A percentile compares a stretch with the other conserved stretches of the same genome.
These are phyloP conservation scores for Thalia dealbata DNA, from an alignment of 176 grass and related monocot genomes.

Conservation along the genomic window DNA sequence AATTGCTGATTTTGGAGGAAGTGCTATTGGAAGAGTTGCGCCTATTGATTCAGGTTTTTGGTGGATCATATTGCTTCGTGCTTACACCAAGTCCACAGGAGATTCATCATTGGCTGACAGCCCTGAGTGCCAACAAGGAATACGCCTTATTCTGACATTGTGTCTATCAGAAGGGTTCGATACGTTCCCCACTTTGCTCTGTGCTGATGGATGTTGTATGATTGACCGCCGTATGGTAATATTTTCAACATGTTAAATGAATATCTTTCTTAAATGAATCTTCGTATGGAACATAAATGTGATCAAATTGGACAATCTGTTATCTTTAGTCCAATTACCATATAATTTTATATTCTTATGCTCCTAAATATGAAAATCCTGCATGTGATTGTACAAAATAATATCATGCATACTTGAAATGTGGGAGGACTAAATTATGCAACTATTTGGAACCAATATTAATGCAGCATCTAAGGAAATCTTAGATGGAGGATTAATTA, in stretches of 20 bases:
- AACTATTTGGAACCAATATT: too few species aligned
- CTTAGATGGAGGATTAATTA: too few species aligned
- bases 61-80: constrained; percentile 88
- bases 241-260: neutral
- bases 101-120: constrained; percentile 58
- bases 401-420: neutral
- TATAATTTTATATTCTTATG: neutral
- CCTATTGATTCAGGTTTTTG: constrained; percentile 92
- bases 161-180: constrained; percentile 94
- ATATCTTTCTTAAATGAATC: neutral
- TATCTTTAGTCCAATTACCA: neutral
- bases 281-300: neutral
- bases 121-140: constrained; percentile 53
- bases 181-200: constrained; percentile 88
- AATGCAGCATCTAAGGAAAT: neutral
- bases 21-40: constrained; percentile 82
- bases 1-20: constrained; percentile 89
- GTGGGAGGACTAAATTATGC: neutral
- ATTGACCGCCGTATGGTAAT: constrained; percentile 83
- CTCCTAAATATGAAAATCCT: neutral
- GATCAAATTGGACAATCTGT: neutral
- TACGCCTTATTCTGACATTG: constrained; percentile 64
- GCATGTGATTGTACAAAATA: neutral
- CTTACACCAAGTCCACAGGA: constrained; percentile 60
- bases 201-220: constrained; percentile 87